Evolutionary conservation across 2,329 filamentous ascomycete genomes (phyloP), one percentile per base, ranked within the genome.

Genomic region (Sporothrix curviconia): DNA sequence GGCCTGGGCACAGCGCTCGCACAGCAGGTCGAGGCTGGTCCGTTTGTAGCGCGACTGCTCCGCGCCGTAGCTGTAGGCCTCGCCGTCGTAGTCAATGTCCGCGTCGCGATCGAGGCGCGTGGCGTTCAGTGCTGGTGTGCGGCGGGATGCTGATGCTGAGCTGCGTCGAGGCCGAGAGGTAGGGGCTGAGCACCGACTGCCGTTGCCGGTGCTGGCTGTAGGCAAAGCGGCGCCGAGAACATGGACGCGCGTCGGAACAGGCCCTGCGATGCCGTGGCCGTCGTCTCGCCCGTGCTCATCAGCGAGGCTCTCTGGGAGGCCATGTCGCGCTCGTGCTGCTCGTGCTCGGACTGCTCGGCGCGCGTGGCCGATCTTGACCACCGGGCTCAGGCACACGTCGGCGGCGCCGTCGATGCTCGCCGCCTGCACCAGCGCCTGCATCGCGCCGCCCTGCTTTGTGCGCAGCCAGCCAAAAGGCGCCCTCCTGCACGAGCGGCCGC

Each of bases 401-500:
- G 44, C 32, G 4, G 24, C 34, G 4, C 19, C 54, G 4, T 42
- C 19, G 12, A 25, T 14, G 44, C 22, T 44, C 1, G 56, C 53
- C 7, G 58, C 40, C 9, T 57, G 34, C n/a, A 61, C 17, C 3
- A 60, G 40, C 2, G 57, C 4, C 6, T 57, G 51, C 58, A 59
- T 44, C 3, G 53, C 40, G 6, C 50, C 49, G 15, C 37, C 56
- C n/a, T 43, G 42, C 6, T 40, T 15, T 19, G 49, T 17, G 6
- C 55, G 52, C 17, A 61, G 32, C 4, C 25, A 17, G 15, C 37
- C 51, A 54, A 82, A 79, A 59, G 82, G n/a, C 80, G 0, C 91
- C 92, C 63, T 87, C 76, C 64, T 91, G 83, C 0, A 87, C 79
- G 0, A 96, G 0, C 67, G 68, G 0, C 89, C 87, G 11, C 83